These are phyloP conservation scores for Rheum nobile DNA, from an alignment of 148 eudicot genomes.

Conservation along the genomic window DNA sequence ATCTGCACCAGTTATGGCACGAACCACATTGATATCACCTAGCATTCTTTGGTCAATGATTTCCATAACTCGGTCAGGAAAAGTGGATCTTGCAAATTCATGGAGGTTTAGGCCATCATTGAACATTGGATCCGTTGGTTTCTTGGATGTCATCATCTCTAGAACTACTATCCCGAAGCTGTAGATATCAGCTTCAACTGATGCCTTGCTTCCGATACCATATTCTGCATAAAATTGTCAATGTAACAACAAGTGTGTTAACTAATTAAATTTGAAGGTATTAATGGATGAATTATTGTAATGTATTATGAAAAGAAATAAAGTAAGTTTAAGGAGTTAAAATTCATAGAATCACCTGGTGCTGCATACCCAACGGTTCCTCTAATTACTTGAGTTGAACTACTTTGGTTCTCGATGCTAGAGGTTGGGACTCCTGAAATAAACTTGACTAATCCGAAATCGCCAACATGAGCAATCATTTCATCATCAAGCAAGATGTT, in stretches of 20 bases:
- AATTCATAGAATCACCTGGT: slow-evolving; percentile 19
- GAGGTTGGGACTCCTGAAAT: too few relatives aligned
- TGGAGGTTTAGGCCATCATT: slow-evolving; percentile 6
- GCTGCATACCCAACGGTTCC: slow-evolving; percentile 20
- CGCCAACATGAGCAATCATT: slow-evolving; percentile 30
- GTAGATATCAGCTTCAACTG: slow-evolving; percentile 18
- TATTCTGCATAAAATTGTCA: slow-evolving; percentile 10
- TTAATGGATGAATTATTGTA: too few relatives aligned
- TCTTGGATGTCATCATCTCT: slow-evolving; percentile 21
- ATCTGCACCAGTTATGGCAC: background rate
- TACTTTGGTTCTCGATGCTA: background rate
- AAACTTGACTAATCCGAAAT: slow-evolving; percentile 32
- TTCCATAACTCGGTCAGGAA: slow-evolving; percentile 8
- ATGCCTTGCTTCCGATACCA: slow-evolving; percentile 17
- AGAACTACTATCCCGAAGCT: slow-evolving; percentile 23
- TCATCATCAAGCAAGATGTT: slow-evolving; percentile 12
- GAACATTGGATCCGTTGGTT: slow-evolving; percentile 18
- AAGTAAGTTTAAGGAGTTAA: too few relatives aligned
- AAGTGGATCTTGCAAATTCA: slow-evolving; percentile 7
- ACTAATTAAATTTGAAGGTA: too few relatives aligned
- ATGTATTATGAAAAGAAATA: too few relatives aligned
- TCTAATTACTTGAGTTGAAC: slow-evolving; percentile 12
- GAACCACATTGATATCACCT: background rate
- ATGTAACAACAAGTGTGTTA: background rate
- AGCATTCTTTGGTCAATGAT: slow-evolving; percentile 7